Evolutionary conservation across 495 filamentous ascomycete genomes (phyloP), one percentile per base, ranked within the genome.

Genomic region (Penicillium coprophilum): DNA sequence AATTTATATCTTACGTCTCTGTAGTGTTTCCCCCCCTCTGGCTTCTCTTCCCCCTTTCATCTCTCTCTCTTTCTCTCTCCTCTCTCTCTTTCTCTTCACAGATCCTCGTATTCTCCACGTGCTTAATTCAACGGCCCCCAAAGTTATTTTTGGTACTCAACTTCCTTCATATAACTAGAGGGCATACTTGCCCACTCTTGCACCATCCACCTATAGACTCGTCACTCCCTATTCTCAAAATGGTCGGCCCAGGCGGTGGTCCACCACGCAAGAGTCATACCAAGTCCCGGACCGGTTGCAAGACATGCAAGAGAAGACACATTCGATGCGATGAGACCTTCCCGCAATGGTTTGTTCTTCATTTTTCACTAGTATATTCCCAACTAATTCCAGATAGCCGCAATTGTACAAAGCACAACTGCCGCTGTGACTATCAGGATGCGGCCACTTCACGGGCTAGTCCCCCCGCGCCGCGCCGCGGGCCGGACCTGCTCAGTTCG

Each of bases 341-440:
- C 63, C 94, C 95, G 21, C 94, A 98, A 85, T 98, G 94, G 93
- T 97, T 81, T 60, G 79, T 73, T 12, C 34, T 38, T 10, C 21
- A 23, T 31, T 8, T 10, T 8, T 15, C 3, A 21, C 27, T 30
- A 31, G 9, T 32, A 38, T 41, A 27, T 27, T 6, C 20, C 39
- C 23, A 2, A 17, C 60, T 59, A 57, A 60, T 17, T 12, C 2
- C 12, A 23, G 44, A 30, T 63, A 97, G 93, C 76, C 90, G 90
- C 58, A 97, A 97, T 74, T 98, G 94, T 74, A 96, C 93, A 51
- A 97, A 97, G 71, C 94, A 98, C 72, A 96, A 96, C 77, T 93
- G 95, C 63, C 87, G 92, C 67, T 98, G 94, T 73, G 93, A 96
- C 63, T 98, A 97, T 73, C 93, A 95, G 82, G 91, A 97, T 65